Evolutionary conservation across 345 rosid species (phyloP), one percentile per base, ranked within the genome.

Genomic region (Citrus sp.): DNA sequence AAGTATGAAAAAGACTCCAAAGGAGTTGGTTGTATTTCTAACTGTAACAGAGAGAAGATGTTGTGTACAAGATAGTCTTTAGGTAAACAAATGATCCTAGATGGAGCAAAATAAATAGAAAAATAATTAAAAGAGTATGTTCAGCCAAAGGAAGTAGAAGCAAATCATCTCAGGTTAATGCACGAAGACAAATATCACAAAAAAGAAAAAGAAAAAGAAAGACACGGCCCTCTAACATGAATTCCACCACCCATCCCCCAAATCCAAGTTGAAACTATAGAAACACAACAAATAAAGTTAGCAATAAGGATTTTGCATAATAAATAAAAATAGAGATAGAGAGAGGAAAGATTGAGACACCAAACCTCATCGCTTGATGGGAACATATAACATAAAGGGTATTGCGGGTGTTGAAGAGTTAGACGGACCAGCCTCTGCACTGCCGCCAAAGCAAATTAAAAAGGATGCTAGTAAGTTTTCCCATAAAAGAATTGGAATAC

Each of bases 341-440:
- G 61, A 16, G 67, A 71, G 51, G 38, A 34, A 80, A 74, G 42
- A 35, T 65, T 34, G 37, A 42, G 56, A 80, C 22, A 6, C 79
- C 88, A 72, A 78, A 93, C 99, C 94, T 90, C 86, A 14, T 90
- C 84, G 27, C 67, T 69, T 4, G 93, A 87, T 0, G 95, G 97
- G 82, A 95, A 90, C 5, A 90, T 35, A 84, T 87, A 95, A 70
- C 81, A 80, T 9, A 72, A 28, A 7, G 87, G 81, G 79, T 87
- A 92, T 21, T 32, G 71, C 0, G 86, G 90, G 80, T 93, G 93
- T 16, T 88, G 86, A 66, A 92, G 65, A 56, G 99, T 95, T 84
- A 82, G 80, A 67, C 91, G 86, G 55, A 92, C 94, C 77, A 95
- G 81, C 87, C 86, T 91, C 98, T 91, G 93, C 90, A 87, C 77